Conservation (phyloP, 176 grass and related monocot genomes). For the Hordeum vulgare region MorexV3_pseudomolecules_assembly NC_058520.1:42073154-42073653, state of each 20-base stretch:
- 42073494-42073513: no score
- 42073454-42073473: no score
- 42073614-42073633: background rate
- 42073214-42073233: background rate
- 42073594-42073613: background rate
- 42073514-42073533: background rate
- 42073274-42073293: background rate
- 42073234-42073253: background rate
- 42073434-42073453: background rate
- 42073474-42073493: no score
- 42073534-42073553: background rate
- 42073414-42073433: slow-evolving; percentile 23
- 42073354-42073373: background rate
- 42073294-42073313: background rate
- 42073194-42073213: background rate
- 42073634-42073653: background rate
- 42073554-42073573: background rate
- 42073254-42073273: background rate
- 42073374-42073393: background rate
- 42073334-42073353: background rate
- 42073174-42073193: background rate
- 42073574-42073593: background rate
- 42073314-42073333: background rate
- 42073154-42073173: slow-evolving; percentile 17
- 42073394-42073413: no score